These are phyloP conservation scores for Pythium monospermum DNA, from an alignment of 352 stramenopile genomes.

Conservation along the genomic window DNA sequence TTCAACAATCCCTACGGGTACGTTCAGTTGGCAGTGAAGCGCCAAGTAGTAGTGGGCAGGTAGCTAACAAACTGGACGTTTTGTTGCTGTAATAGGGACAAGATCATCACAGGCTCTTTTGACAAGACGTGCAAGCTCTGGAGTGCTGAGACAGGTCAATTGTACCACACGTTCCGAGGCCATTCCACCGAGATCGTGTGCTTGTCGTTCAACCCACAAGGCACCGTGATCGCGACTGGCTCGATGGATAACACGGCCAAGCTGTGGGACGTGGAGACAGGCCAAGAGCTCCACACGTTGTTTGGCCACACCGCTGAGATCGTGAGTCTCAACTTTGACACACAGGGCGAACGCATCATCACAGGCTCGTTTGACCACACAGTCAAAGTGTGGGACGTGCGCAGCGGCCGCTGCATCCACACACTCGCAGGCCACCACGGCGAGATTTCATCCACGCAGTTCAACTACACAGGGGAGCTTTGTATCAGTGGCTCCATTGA, in stretches of 20 bases:
- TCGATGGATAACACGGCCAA: constrained; percentile 95
- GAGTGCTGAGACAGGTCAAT: constrained; percentile 90
- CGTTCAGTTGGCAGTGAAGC: too few relatives aligned
- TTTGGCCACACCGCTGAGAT: constrained; percentile 94
- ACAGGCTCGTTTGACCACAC: constrained; percentile 95
- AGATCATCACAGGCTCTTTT: constrained; percentile 94
- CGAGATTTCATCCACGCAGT: constrained; percentile 95
- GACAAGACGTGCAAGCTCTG: constrained; percentile 97
- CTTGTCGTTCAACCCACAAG: constrained; percentile 93
- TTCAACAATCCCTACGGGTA: constrained; percentile 97
- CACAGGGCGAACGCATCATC: constrained; percentile 89
- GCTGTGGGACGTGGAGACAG: constrained; percentile 94
- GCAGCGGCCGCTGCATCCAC: constrained; percentile 86
- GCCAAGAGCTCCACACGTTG: constrained; percentile 91
- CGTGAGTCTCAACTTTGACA: constrained; percentile 94
- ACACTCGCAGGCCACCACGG: constrained; percentile 91
- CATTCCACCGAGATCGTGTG: constrained; percentile 96
- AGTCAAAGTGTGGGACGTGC: constrained; percentile 90
- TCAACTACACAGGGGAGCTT: constrained; percentile 92
- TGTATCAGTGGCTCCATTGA: constrained; percentile 94
- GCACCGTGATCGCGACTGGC: constrained; percentile 86
- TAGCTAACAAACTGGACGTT: too few relatives aligned
- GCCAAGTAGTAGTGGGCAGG: too few relatives aligned
- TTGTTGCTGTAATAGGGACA: too few relatives aligned
- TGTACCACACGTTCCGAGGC: constrained; percentile 93